Base-by-base conservation (phyloP, 164 flowering plant species). In the Annona cherimola region DNA sequence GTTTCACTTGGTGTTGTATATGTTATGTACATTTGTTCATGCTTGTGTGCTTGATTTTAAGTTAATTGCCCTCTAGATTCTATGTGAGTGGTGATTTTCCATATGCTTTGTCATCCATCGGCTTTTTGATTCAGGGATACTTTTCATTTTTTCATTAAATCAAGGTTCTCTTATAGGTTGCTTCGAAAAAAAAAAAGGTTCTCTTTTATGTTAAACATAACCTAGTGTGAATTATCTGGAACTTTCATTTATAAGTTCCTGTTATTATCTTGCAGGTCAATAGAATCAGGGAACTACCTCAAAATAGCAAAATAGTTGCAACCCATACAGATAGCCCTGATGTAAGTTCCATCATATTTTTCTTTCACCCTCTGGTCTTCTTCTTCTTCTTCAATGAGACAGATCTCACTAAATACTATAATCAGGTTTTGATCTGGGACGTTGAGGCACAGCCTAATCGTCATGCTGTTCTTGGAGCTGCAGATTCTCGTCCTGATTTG, bases 241-340 rank as follows among this genome's bases (percentile, higher is more conserved):
- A 26, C 35, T 26, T 26, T 26, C 35, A 26, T 4, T 45, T 45
- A 40, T 40, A 16, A 50, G 3, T 39, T 57, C 39, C 5, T 14
- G 20, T 35, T 65, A 46, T 54, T 19, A 44, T 45, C 79, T 79
- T 85, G 76, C 81, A 94, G 99, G 98, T 94, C 57, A 95, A 95
- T 83, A 85, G 98, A 79, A 95, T 95, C 76, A 86, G 99, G 83
- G 99, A 95, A 81, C 87, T 95, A 61, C 97, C 98, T 0, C 94
- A 92, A 74, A 89, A 90, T 77, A 85, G 87, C 69, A 91, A 85
- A 66, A 91, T 95, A 42, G 96, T 95, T 55, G 99, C 98, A 63
- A 95, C 99, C 4, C 99, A 95, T 71, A 95, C 98, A 45, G 99
- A 95, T 74, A 89, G 94, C 70, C 97, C 97, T 69, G 96, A 95